Evolutionary conservation across 2,329 filamentous ascomycete genomes (phyloP).

Genomic region (Hypoxylon sp.): DNA sequence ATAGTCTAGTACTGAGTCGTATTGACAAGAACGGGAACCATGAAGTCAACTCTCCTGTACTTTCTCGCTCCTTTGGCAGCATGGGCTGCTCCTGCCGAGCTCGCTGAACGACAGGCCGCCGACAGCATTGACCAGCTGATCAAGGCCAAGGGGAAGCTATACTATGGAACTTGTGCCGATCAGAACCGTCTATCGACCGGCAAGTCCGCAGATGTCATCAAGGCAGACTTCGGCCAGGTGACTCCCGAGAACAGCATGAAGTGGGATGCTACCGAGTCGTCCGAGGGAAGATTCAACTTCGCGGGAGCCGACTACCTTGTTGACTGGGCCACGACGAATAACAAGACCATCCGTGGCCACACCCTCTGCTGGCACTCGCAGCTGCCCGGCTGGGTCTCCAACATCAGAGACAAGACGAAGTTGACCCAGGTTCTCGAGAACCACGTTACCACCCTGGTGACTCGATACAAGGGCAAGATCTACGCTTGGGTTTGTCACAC

Average conservation of each 20-base stretch:
- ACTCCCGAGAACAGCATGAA: slow-evolving; percentile 81
- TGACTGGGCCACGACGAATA: slow-evolving; percentile 69
- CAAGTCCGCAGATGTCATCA: slow-evolving; percentile 70
- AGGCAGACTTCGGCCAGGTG: slow-evolving; percentile 73
- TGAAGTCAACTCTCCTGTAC: slow-evolving; percentile 56
- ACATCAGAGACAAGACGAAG: slow-evolving; percentile 54
- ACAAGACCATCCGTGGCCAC: slow-evolving; percentile 74
- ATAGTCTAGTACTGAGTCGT: slow-evolving; percentile 8
- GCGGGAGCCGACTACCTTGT: slow-evolving; percentile 71
- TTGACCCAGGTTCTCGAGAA: slow-evolving; percentile 71
- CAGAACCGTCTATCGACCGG: slow-evolving; percentile 64
- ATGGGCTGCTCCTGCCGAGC: slow-evolving; percentile 55
- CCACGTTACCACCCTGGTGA: slow-evolving; percentile 72
- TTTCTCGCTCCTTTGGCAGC: slow-evolving; percentile 56
- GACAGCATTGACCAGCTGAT: slow-evolving; percentile 70
- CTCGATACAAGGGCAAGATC: slow-evolving; percentile 74
- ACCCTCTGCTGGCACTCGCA: slow-evolving; percentile 77
- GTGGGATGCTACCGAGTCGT: slow-evolving; percentile 68
- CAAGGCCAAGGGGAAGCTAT: slow-evolving; percentile 75
- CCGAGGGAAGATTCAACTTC: slow-evolving; percentile 69
- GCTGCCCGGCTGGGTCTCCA: slow-evolving; percentile 71
- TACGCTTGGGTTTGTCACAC: slow-evolving; percentile 50
- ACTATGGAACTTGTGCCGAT: slow-evolving; percentile 73
- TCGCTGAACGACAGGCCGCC: slow-evolving; percentile 58
- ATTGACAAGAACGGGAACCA: slow-evolving; percentile 43